These are phyloP conservation scores for Botrytis aclada DNA, from an alignment of 2,329 filamentous ascomycete species.

Conservation along the genomic window DNA sequence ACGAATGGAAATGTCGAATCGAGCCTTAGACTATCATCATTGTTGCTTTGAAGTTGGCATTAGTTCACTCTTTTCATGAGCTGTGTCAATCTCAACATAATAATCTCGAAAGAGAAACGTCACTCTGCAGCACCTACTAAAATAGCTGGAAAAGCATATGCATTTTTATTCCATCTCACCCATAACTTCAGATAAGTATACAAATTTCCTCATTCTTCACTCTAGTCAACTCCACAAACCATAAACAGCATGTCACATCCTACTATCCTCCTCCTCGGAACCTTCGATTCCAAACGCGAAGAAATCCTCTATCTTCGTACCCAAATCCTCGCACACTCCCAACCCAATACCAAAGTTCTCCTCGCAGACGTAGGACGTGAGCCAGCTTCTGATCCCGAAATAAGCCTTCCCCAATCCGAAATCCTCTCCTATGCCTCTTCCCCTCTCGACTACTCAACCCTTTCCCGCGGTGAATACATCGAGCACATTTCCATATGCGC, in stretches of 20 bases:
- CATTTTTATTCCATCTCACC: background rate
- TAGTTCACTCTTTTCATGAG: background rate
- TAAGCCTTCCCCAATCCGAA: constrained; percentile 46
- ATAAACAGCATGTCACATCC: constrained; percentile 35
- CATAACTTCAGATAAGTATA: background rate
- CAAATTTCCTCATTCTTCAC: background rate
- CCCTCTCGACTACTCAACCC: constrained; percentile 37
- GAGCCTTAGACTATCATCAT: background rate
- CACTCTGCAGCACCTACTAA: background rate
- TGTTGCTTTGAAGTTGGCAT: background rate
- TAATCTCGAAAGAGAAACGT: background rate
- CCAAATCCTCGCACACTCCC: constrained; percentile 39
- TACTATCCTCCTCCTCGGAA: constrained; percentile 54
- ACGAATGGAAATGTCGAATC: background rate
- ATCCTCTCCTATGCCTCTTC: constrained; percentile 41
- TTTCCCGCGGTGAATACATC: constrained; percentile 55
- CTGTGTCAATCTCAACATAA: background rate
- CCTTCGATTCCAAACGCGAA: constrained; percentile 60
- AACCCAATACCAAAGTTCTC: constrained; percentile 39
- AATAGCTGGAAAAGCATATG: background rate
- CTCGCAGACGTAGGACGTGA: constrained; percentile 56
- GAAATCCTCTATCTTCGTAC: constrained; percentile 54
- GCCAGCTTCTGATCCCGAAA: constrained; percentile 43
- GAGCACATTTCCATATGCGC: constrained; percentile 52
- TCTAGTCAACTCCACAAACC: background rate